Evolutionary conservation across 148 eudicot species (phyloP).

Genomic region (Silene latifolia): DNA sequence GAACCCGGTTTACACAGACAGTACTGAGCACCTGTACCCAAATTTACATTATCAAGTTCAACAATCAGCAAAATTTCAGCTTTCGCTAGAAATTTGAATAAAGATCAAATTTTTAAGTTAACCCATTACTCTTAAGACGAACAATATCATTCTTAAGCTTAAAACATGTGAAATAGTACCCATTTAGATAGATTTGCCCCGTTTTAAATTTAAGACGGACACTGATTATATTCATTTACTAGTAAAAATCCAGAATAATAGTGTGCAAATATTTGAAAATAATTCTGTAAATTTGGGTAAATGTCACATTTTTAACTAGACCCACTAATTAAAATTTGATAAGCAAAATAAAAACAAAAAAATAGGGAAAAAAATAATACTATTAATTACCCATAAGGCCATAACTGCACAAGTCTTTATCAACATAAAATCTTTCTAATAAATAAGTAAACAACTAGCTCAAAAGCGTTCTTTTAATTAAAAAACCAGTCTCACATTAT

Average conservation of each 20-base stretch:
- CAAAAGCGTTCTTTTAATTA: too few relatives aligned
- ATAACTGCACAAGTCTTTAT: background rate
- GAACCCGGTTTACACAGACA: slow-evolving; percentile 61
- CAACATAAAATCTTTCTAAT: slow-evolving; percentile 11
- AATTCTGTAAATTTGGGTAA: background rate
- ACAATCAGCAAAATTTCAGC: background rate
- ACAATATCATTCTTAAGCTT: too few relatives aligned
- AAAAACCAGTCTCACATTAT: too few relatives aligned
- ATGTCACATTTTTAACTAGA: background rate
- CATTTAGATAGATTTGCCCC: too few relatives aligned
- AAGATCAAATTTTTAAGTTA: slow-evolving; percentile 3
- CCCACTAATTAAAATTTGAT: slow-evolving; percentile 4
- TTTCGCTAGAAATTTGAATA: background rate
- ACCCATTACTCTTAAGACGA: slow-evolving; percentile 4
- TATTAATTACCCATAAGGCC: background rate
- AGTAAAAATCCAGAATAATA: too few relatives aligned
- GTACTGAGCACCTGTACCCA: slow-evolving; percentile 47
- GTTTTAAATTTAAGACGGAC: too few relatives aligned
- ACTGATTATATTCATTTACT: too few relatives aligned
- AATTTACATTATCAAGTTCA: background rate
- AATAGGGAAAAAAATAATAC: too few relatives aligned
- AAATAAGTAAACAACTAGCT: background rate
- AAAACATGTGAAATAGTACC: too few relatives aligned
- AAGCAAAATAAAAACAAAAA: too few relatives aligned
- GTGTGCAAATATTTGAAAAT: too few relatives aligned